These are phyloP conservation scores for Xylaria sp. DNA, from an alignment of 2,329 filamentous ascomycete genomes.

Conservation along the genomic window DNA sequence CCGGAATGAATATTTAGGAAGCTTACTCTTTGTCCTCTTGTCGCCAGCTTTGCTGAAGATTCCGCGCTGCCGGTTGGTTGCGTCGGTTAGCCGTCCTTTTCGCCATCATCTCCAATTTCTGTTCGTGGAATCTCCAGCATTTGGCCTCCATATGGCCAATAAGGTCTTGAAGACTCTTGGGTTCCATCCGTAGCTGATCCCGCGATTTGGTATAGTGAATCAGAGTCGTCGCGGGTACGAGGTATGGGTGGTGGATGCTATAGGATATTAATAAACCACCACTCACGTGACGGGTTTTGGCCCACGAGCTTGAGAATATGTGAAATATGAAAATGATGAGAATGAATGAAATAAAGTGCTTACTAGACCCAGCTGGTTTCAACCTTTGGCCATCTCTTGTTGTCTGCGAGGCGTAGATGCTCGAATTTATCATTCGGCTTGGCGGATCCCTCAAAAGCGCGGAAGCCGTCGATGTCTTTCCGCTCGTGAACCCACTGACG, in stretches of 20 bases:
- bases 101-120: not conserved
- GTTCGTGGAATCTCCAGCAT: not conserved
- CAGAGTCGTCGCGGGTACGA: constrained; percentile 42
- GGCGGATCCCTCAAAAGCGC: constrained; percentile 47
- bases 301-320: not conserved
- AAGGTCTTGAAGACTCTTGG: constrained; percentile 25
- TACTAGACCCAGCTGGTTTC: constrained; percentile 44
- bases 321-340: not conserved
- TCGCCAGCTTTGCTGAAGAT: not conserved
- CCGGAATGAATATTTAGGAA: not conserved
- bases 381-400: constrained; percentile 40
- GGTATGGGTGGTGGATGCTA: constrained; percentile 17
- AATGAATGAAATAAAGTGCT: not conserved
- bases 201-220: constrained; percentile 23
- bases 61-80: not conserved
- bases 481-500: constrained; percentile 38
- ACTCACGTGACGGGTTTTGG: not conserved
- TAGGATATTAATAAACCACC: constrained; percentile 1
- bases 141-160: constrained; percentile 16
- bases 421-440: constrained; percentile 26
- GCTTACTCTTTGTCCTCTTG: not conserved
- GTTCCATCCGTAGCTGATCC: constrained; percentile 18
- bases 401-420: constrained; percentile 43
- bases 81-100: not conserved
- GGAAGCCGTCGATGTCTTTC: constrained; percentile 45